Evolutionary conservation across 257 asterid genomes (phyloP), one percentile per base, ranked within the genome.

Genomic region (Buddleja alternifolia): DNA sequence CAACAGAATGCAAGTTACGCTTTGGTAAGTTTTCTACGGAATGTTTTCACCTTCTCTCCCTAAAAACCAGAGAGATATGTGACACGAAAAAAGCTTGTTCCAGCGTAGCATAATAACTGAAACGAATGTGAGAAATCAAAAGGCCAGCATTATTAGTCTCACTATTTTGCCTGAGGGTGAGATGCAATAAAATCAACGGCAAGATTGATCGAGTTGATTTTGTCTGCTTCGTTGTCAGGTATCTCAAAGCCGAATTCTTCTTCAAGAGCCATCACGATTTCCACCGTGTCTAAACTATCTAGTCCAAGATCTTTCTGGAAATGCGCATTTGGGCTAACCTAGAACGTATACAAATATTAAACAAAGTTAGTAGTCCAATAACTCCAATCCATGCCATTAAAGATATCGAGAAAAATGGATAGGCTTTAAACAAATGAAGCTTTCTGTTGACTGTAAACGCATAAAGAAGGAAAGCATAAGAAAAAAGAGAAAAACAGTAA

Each of bases 141-240:
- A n/a, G n/a, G n/a, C n/a, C n/a, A n/a, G n/a, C n/a, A n/a, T n/a
- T n/a, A n/a, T n/a, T n/a, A n/a, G n/a, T n/a, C n/a, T n/a, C n/a
- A n/a, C 60, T 75, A 80, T 68, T 80, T 80, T 8, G 84, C 81
- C 69, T 80, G 84, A 20, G 84, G 81, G 72, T 80, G 84, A 65
- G 84, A 80, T 36, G 80, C 66, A 47, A 79, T 75, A 48, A 79
- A 79, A 75, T 76, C 82, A 24, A 80, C 82, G 10, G 85, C 85
- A 65, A 81, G 71, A 56, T 53, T 73, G 82, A 77, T 70, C 15
- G 82, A 77, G 75, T 40, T 68, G 69, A 81, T 81, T 51, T 77
- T 81, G 70, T 81, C 85, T 0, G 82, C 85, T 67, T 81, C 85
- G 8, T 61, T 81, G 76, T 81, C 85, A 12, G 82, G 82, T 65